A percentile compares a stretch with the other conserved stretches of the same genome.
Conservation (phyloP, 2,329 filamentous ascomycete species). For the Colletotrichum lindemuthianum region DNA sequence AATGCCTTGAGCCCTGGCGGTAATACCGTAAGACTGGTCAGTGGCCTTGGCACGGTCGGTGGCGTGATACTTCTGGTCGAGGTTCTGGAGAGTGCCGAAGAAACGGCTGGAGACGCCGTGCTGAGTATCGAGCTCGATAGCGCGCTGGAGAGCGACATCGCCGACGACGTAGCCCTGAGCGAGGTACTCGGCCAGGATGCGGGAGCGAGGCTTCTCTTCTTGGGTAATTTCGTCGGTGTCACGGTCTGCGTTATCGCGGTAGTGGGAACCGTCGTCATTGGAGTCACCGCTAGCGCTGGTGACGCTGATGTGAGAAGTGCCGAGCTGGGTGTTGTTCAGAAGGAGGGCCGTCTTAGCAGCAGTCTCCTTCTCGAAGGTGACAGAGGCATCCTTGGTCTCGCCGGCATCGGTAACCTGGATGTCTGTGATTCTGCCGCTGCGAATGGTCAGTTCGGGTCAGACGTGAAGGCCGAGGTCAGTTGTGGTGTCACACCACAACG, state of each 20-base stretch:
- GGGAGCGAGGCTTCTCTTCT: constrained; percentile 94
- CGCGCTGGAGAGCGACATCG: constrained; percentile 78
- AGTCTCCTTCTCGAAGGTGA: constrained; percentile 96
- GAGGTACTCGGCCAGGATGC: constrained; percentile 95
- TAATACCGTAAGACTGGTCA: constrained; percentile 86
- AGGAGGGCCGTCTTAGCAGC: constrained; percentile 97
- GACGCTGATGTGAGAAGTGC: constrained; percentile 83
- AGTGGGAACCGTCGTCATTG: constrained; percentile 66
- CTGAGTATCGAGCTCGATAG: constrained; percentile 88
- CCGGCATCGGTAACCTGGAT: constrained; percentile 78
- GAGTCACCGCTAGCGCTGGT: constrained; percentile 73
- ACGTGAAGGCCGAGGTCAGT: too few species aligned
- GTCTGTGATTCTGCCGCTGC: constrained; percentile 88
- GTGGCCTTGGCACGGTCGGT: constrained; percentile 85
- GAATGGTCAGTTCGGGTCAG: constrained; percentile 23
- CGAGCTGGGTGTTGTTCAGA: constrained; percentile 95
- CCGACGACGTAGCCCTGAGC: constrained; percentile 92
- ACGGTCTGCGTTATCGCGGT: constrained; percentile 64
- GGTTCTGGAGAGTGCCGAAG: constrained; percentile 76
- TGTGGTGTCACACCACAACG: too few species aligned
- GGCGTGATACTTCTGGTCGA: constrained; percentile 89
- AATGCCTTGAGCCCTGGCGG: constrained; percentile 73
- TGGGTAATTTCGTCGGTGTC: constrained; percentile 81
- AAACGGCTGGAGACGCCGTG: constrained; percentile 88
- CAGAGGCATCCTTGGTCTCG: constrained; percentile 83